Base-by-base conservation (phyloP, 352 stramenopile genomes). In the Pythium grandisporangium region DNA sequence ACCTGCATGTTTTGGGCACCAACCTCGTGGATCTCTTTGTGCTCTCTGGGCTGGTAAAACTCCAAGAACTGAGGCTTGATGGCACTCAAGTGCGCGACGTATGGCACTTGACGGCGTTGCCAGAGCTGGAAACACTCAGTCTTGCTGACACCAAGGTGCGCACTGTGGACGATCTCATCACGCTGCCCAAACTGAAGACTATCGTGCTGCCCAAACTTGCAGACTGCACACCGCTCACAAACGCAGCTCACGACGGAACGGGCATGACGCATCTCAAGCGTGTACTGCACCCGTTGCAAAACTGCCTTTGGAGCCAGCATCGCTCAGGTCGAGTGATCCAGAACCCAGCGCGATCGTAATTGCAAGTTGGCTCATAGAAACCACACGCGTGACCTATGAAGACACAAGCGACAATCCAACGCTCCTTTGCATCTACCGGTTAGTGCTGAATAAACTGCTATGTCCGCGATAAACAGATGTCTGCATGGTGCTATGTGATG, bases 271-370 rank as follows among this genome's bases (percentile, higher is more conserved):
- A 25, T 16, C 48, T 55, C 5, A 38, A 40, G 6, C 32, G 48
- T 33, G 39, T 55, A 19, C 25, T 55, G 2, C 48, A 55, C 35
- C 40, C 48, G 19, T 35, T 21, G 26, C 46, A 42, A 20, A 55
- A 49, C 13, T 55, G 48, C 21, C n/a, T 55, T 38, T 55, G 48
- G 48, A 40, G 48, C 2, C 22, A n/a, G 11, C 48, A 45, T 20
- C 27, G 27, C 8, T 13, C 27, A 32, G 27, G 27, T 24, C 16
- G 11, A 21, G 25, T 45, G 6, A 13, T 33, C 37, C n/a, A 16
- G 33, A 38, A 16, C n/a, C 27, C 13, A 32, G 27, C 27, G 27
- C 27, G 27, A 32, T 32, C 13, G 27, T 32, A 32, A 13, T 13
- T 13, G 27, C 13, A 32, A 32, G 8, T 13, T 32, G 13, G 8